Conservation (phyloP, 2,329 filamentous ascomycete genomes). For the Chaetomiaceae sp. region DNA sequence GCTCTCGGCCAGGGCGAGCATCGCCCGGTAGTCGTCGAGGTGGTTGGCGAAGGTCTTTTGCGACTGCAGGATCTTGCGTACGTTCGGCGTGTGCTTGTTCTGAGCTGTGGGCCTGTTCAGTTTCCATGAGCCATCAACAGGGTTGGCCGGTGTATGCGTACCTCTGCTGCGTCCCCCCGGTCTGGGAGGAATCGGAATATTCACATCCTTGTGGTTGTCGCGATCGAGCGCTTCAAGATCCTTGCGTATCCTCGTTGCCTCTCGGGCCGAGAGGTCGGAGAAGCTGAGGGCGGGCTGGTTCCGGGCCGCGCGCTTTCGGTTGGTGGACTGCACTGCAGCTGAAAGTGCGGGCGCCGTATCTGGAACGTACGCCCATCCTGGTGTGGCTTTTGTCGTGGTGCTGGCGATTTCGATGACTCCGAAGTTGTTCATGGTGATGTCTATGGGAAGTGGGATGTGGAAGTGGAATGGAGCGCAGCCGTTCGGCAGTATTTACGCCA, state of each 20-base stretch:
- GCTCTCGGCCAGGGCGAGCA: slow-evolving; percentile 41
- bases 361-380: slow-evolving; percentile 89
- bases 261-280: slow-evolving; percentile 69
- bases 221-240: slow-evolving; percentile 77
- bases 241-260: slow-evolving; percentile 73
- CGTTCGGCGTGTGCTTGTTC: slow-evolving; percentile 59
- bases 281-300: slow-evolving; percentile 45
- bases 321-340: slow-evolving; percentile 43
- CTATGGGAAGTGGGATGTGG: slow-evolving; percentile 1
- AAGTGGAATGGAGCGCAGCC: not conserved
- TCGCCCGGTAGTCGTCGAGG: slow-evolving; percentile 70
- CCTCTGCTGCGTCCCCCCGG: slow-evolving; percentile 40
- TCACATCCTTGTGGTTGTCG: slow-evolving; percentile 67
- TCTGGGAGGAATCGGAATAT: slow-evolving; percentile 62
- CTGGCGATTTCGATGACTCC: slow-evolving; percentile 79
- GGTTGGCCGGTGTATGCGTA: slow-evolving; percentile 25
- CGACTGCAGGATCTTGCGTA: slow-evolving; percentile 70
- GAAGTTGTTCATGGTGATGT: slow-evolving; percentile 53
- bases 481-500: slow-evolving; percentile 15
- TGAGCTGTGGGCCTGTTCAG: slow-evolving; percentile 29
- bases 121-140: not conserved
- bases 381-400: slow-evolving; percentile 61
- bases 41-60: slow-evolving; percentile 82
- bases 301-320: slow-evolving; percentile 67
- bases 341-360: slow-evolving; percentile 59